Base-by-base conservation (phyloP, 1,139 yeast species). In the Geotrichum europaeum region DNA sequence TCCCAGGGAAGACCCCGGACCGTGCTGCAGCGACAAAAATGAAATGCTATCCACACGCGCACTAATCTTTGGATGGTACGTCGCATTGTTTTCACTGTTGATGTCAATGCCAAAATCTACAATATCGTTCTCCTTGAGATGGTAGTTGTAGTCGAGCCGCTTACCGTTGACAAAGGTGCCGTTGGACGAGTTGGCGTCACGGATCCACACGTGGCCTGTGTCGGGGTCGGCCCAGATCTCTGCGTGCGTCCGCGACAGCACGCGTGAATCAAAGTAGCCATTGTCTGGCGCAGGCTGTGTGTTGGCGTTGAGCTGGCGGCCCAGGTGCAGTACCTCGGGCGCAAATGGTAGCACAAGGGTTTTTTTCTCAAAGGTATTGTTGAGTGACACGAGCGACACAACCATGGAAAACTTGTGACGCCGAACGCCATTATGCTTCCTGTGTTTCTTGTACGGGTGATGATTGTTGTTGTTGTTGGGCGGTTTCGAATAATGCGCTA, bases 191-290 rank as follows among this genome's bases (percentile, higher is more conserved):
- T 91, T 90, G 67, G 91, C 80, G 74, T 94, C 99, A 67, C 86
- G 84, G 51, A 94, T 81, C 81, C 82, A 89, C 45, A 94, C 80
- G 63, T 81, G 81, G 13, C 95, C 92, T 6, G 78, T 77, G 32
- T 76, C 76, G n/a, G 84, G 77, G 67, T 87, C 92, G 51, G 91
- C 85, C 78, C 84, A 89, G 64, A 94, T 77, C 67, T 89, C 94
- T 0, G 99, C 99, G 75, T 94, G 99, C 69, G 89, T 94, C 66
- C 99, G 79, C 53, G 96, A 87, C 58, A 94, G 80, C 15, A 95
- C 99, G 49, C 99, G 79, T 9, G 97, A 90, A 72, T 94, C 99
- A 70, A 94, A 94, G 72, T 83, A 92, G 0, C 99, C 99, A 72
- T 95, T 95, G 51, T 88, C 86, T 7, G 87, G 82, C 61, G 86